Evolutionary conservation across 108 stramenopile genomes (phyloP).

Genomic region (Cylindrotheca fusiformis): DNA sequence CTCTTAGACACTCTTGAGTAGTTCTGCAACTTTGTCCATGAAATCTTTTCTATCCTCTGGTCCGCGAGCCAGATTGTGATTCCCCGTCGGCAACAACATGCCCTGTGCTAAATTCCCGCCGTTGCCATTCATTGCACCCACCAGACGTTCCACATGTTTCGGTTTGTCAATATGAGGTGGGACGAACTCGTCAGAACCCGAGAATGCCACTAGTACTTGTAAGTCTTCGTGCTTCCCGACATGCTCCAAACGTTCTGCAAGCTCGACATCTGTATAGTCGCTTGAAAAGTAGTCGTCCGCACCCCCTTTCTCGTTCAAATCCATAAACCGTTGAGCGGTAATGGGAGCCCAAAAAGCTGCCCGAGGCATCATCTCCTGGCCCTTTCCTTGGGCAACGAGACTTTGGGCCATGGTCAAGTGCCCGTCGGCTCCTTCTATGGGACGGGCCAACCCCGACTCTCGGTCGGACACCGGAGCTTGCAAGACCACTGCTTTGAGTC

Average conservation of each 20-base stretch:
- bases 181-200: conserved; percentile 88
- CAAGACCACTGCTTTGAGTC: conserved; percentile 60
- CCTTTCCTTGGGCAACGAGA: conserved; percentile 35
- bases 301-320: conserved; percentile 72
- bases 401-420: conserved; percentile 51
- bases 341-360: conserved; percentile 90
- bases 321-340: conserved; percentile 83
- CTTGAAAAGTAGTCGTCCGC: conserved; percentile 93
- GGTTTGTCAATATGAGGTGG: conserved; percentile 55
- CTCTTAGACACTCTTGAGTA: background rate
- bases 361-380: conserved; percentile 91
- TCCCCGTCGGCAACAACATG: conserved; percentile 53
- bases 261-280: conserved; percentile 80
- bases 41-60: conserved; percentile 49
- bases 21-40: conserved; percentile 53
- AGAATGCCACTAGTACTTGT: conserved; percentile 72
- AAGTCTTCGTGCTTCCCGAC: conserved; percentile 41
- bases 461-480: conserved; percentile 95
- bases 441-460: conserved; percentile 42
- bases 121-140: conserved; percentile 67
- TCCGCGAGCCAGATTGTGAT: conserved; percentile 76
- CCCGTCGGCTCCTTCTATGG: conserved; percentile 6
- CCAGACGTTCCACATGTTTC: conserved; percentile 59
- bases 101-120: conserved; percentile 30
- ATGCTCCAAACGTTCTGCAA: conserved; percentile 59